Base-by-base conservation (phyloP, 1,284 basidiomycete genomes). In the Cronartium quercuum region DNA sequence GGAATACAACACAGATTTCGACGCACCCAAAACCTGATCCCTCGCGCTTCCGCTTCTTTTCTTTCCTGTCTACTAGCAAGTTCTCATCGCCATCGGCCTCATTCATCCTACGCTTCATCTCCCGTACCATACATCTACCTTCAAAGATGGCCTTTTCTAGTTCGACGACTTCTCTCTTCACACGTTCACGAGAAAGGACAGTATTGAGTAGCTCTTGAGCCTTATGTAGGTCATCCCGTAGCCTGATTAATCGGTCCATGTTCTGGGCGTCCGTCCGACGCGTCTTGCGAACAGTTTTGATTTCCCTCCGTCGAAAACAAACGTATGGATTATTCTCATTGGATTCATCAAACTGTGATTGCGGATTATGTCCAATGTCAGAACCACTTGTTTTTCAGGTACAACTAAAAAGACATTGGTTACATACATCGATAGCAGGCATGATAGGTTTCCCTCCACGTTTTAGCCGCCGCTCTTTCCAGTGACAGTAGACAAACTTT, bases 261-360 rank as follows among this genome's bases (percentile, higher is more conserved):
- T 90, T 92, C 1, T 90, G 89, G 18, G 89, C 88, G 80, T 96
- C 93, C 0, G 90, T 90, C 9, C 92, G 89, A 34, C 94, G 89
- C 0, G 95, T 98, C 84, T 98, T 98, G 76, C 95, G 89, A 34
- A 93, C 88, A 13, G 91, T 89, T 81, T 98, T 98, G 82, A 91
- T 91, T 81, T 98, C 95, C 76, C 94, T 89, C 70, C 95, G 87
- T 55, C 96, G 89, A 86, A 99, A 98, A 83, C 96, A 99, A 66
- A 98, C 92, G 78, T 98, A 98, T 0, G 96, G 96, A 80, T 98
- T 94, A 76, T 92, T 94, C 68, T 90, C 88, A 82, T 97, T 95
- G 44, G 90, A 87, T 83, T 98, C 95, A 82, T 98, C 94, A 77
- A 88, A 89, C 91, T 94, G 79, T 1, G 76, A 40, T 80, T 80